Base-by-base conservation (phyloP, 768 basidiomycete genomes). In the Favolaschia claudopus region DNA sequence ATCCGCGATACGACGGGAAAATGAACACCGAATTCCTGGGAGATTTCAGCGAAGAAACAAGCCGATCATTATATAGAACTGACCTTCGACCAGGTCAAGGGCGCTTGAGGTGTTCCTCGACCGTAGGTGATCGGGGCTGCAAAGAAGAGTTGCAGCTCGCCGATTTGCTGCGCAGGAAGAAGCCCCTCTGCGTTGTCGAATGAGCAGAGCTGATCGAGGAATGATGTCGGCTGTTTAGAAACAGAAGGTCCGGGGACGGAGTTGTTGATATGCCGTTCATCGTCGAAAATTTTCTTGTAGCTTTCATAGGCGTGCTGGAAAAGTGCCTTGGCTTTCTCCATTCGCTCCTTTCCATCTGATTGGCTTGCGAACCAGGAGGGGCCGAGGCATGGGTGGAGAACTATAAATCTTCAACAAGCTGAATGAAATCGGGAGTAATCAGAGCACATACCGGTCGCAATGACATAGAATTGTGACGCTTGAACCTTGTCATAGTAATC, bases 31-130 rank as follows among this genome's bases (percentile, higher is more conserved):
- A 46, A 46, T 20, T n/a, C 29, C 38, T 8, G 28, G 25, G 14
- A 20, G n/a, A n/a, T n/a, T n/a, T n/a, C n/a, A n/a, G 10, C 31
- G 7, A 32, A 9, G 13, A n/a, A 20, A 34, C 8, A 32, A 48
- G 31, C 24, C 25, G 40, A 9, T 43, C 8, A 20, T 9, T 15
- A 24, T n/a, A 14, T 20, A 19, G 14, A 22, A 27, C 44, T 7
- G 14, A 55, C 54, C 44, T 55, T 55, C 54, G 43, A 55, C 54
- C 54, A 47, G 22, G 32, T 4, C n/a, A 56, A 22, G 13, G 55
- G 44, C 8, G 24, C 22, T 2, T 47, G 17, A 4, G 5, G 27
- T 15, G 37, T 22, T 4, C 55, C 45, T 9, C 24, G 25, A 5
- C 55, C 55, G 15, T 39, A 34, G 13, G 38, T 33, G 10, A 6